Conservation (phyloP, 306 rosid genomes). For the Echinosophora koreensis region DNA sequence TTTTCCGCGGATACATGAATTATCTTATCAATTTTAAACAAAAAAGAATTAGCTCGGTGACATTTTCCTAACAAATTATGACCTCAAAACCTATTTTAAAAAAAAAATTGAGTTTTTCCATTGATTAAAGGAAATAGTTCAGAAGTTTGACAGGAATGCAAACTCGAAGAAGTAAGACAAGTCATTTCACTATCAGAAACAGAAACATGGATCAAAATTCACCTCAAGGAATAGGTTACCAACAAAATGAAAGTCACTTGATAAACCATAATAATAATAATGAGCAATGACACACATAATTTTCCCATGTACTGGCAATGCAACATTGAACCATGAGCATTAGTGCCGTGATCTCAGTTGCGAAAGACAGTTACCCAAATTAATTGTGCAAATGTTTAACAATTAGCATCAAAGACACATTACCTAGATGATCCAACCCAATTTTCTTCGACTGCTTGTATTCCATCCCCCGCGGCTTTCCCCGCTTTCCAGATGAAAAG, state of each 20-base stretch:
- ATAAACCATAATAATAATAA: constrained; percentile 29
- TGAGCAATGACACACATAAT: constrained; percentile 1
- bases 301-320: neutral
- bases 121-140: constrained; percentile 5
- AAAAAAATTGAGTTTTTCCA: constrained; percentile 3
- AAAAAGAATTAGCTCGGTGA: neutral
- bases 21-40: neutral
- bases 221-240: neutral
- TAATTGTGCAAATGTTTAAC: too few species aligned
- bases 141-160: constrained; percentile 24
- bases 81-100: constrained; percentile 5
- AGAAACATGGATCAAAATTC: constrained; percentile 29
- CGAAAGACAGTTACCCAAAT: too few species aligned
- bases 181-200: constrained; percentile 36
- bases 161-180: constrained; percentile 20
- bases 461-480: constrained; percentile 64
- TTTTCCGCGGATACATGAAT: neutral
- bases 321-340: constrained; percentile 29
- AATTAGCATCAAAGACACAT: constrained; percentile 27
- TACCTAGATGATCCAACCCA: constrained; percentile 70
- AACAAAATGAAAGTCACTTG: constrained; percentile 21
- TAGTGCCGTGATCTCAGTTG: too few species aligned
- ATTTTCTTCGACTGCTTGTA: constrained; percentile 67
- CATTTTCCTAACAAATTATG: neutral
- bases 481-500: constrained; percentile 63